Evolutionary conservation across 306 rosid genomes (phyloP), one percentile per base, ranked within the genome.

Genomic region (Pyrus bretschneideri): DNA sequence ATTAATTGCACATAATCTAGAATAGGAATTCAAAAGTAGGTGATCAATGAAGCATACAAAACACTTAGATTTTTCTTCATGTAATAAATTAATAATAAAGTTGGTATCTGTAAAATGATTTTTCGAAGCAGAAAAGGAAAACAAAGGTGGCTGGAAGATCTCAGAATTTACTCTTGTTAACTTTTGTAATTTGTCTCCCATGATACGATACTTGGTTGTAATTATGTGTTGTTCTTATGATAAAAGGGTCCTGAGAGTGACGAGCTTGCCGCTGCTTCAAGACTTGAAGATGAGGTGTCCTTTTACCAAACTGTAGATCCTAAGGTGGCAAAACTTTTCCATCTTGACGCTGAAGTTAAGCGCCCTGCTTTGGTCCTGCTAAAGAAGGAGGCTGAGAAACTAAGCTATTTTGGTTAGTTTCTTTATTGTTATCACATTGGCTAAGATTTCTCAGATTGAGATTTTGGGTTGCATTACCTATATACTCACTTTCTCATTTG

Each of bases 241-340:
- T 70, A 52, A 80, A 82, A 96, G 99, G 99, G 97, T 63, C 76
- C 93, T 62, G 98, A 93, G 83, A 93, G 97, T 77, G 92, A 89
- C 76, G 99, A 93, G 88, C 88, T 96, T 75, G 91, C 94, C 68
- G 88, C 99, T 42, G 97, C 99, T 60, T 92, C 99, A 71, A 84
- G 93, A 74, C 88, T 89, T 71, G 97, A 93, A 84, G 99, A 96
- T 80, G 98, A 91, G 78, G 89, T 96, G 74, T 93, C 75, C 80
- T 96, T 93, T 80, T 93, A 91, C 89, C 99, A 96, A 84, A 93
- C 98, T 49, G 91, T 83, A 86, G 82, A 87, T 83, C 86, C 94
- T 49, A 91, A 91, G 73, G 98, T 96, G 67, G 98, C 98, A 27
- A 91, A 93, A 86, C 90, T 92, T 82, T 93, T 96, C 87, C 93